Evolutionary conservation across 2,329 filamentous ascomycete genomes (phyloP).

Genomic region (Fusarium nelsonii): DNA sequence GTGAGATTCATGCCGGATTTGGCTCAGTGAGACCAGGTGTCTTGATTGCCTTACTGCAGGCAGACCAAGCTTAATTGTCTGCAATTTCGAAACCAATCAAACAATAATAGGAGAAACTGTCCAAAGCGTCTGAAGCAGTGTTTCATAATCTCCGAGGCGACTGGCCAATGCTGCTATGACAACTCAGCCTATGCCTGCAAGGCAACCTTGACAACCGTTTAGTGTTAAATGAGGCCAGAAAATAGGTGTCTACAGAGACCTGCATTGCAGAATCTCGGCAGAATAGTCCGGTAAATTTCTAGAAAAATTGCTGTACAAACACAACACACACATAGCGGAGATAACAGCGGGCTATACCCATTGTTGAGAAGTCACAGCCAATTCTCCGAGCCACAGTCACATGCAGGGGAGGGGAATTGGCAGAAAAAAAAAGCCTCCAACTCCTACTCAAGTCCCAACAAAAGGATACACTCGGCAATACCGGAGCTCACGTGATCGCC

Average conservation of each 20-base stretch:
- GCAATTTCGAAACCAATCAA: slow-evolving; percentile 27
- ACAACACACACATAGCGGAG: slow-evolving; percentile 17
- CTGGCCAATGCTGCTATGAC: slow-evolving; percentile 35
- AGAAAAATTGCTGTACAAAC: background rate
- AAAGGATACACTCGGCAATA: slow-evolving; percentile 38
- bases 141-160: slow-evolving; percentile 27
- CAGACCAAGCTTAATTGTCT: slow-evolving; percentile 2
- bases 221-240: slow-evolving; percentile 20
- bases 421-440: background rate
- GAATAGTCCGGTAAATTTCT: slow-evolving; percentile 15
- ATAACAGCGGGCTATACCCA: slow-evolving; percentile 37
- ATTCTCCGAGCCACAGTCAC: slow-evolving; percentile 13
- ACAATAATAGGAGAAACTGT: background rate
- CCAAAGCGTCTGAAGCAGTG: slow-evolving; percentile 18
- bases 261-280: slow-evolving; percentile 13
- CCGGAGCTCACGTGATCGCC: slow-evolving; percentile 32
- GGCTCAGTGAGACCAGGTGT: background rate
- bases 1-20: background rate
- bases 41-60: slow-evolving; percentile 1
- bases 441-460: slow-evolving; percentile 28
- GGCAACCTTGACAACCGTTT: slow-evolving; percentile 7
- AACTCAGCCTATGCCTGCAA: slow-evolving; percentile 25
- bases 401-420: slow-evolving; percentile 24
- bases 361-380: slow-evolving; percentile 33
- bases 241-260: slow-evolving; percentile 7